phyloP scores from a whole-genome alignment of 2,329 filamentous ascomycete genomes.

The Dactylellina sp. region DNA sequence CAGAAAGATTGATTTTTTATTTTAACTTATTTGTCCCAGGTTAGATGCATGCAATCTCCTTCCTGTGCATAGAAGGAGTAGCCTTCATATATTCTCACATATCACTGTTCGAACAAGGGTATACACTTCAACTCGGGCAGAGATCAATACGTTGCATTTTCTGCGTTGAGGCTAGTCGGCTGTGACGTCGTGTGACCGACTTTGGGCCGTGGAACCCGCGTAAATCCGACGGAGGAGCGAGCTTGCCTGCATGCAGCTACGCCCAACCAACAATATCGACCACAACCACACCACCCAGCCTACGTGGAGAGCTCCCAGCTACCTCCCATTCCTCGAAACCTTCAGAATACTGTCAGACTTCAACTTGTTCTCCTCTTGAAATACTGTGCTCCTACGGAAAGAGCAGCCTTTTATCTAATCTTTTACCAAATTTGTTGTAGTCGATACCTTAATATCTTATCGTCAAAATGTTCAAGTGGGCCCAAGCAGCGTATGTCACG shows the following conservation, averaged over 20 bases:
- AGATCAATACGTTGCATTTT: slow-evolving; percentile 39
- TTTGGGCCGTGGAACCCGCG: slow-evolving; percentile 25
- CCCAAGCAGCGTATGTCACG: slow-evolving; percentile 42
- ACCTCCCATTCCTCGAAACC: too few species aligned
- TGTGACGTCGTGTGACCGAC: slow-evolving; percentile 56
- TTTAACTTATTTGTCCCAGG: too few species aligned
- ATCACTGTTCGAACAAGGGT: too few species aligned
- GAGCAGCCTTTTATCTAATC: neutral
- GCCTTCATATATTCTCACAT: too few species aligned
- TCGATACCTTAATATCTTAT: neutral
- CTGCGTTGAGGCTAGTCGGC: slow-evolving; percentile 36
- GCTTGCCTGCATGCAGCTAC: slow-evolving; percentile 25
- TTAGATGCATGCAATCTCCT: too few species aligned
- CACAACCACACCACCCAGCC: slow-evolving; percentile 9
- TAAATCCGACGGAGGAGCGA: slow-evolving; percentile 41
- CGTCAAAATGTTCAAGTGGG: slow-evolving; percentile 53
- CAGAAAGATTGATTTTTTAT: too few species aligned
- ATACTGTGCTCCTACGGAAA: neutral
- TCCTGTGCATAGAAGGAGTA: too few species aligned
- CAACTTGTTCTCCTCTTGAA: slow-evolving; percentile 10
- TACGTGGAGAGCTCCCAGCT: slow-evolving; percentile 10
- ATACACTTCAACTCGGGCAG: too few species aligned
- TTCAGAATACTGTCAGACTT: neutral
- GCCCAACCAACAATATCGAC: neutral
- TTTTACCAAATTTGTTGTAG: neutral